Base-by-base conservation (phyloP, 2,329 filamentous ascomycete genomes). In the Rutstroemia sp. region DNA sequence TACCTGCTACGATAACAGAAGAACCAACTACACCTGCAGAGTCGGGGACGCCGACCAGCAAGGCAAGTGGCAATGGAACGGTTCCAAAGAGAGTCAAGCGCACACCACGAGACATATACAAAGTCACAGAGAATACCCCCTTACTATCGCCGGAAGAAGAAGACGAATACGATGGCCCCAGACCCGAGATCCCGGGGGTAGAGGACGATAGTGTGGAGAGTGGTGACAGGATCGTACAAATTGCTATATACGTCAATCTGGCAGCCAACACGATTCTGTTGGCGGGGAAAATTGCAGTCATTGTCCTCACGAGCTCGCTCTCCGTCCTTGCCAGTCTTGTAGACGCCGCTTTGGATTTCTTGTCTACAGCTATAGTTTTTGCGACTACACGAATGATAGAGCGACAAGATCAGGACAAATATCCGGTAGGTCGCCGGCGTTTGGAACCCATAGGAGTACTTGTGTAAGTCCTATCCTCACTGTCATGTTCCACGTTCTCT, bases 61-160 rank as follows among this genome's bases (percentile, higher is more conserved):
- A 61, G 63, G 64, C 4, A 53, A 73, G 69, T 61, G 68, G 69
- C 40, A 65, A 67, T 17, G 61, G 62, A 62, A 68, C 59, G 54
- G 64, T 62, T 67, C 54, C 72, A 66, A 78, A 75, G 61, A 84
- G 80, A 65, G 76, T 90, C 61, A 89, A 88, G 69, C 81, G 89
- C 51, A 96, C 91, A 0, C 89, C 90, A 1, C 89, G 88, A 68
- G 89, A 92, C 65, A 83, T 96, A 54, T 96, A 95, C 71, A 89
- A 88, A 40, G 67, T 72, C 34, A 83, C 84, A 17, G 87, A 90
- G 67, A 80, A 81, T 48, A 80, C 84, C 1, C 84, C 88, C 0
- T 75, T 92, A 21, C 44, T 72, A 67, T 10, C 68, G 58, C 72
- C 77, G 21, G 75, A 74, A 3, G 76, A 77, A 12, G 73, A 77